Evolutionary conservation across 2,329 filamentous ascomycete species (phyloP).

Genomic region (Tolypocladium pustulatum): DNA sequence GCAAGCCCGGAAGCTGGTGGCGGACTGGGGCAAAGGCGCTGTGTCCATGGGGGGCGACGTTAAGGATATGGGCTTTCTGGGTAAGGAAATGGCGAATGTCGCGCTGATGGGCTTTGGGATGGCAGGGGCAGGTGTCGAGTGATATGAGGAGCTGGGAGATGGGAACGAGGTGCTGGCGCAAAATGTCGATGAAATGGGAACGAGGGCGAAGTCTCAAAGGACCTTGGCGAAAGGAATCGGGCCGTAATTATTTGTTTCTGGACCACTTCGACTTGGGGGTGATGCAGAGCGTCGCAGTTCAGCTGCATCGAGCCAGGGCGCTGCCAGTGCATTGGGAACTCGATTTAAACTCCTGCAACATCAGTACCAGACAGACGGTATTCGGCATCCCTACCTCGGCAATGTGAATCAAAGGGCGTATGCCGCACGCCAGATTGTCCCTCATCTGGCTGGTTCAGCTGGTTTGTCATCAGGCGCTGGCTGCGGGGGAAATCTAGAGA

Average conservation of each 20-base stretch:
- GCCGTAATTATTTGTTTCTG: not conserved
- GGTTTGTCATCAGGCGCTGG: not conserved
- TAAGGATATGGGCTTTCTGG: slow-evolving; percentile 12
- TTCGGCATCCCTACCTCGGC: not conserved
- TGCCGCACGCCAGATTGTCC: not conserved
- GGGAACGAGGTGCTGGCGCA: not conserved
- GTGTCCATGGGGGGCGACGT: slow-evolving; percentile 12
- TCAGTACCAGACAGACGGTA: not conserved
- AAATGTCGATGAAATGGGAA: not conserved
- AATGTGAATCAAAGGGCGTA: not conserved
- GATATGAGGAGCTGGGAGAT: not conserved
- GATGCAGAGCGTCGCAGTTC: no score
- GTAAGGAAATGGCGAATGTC: slow-evolving; percentile 8
- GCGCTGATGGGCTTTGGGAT: slow-evolving; percentile 10
- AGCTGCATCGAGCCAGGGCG: no score
- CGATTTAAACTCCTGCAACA: not conserved
- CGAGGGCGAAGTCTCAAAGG: not conserved
- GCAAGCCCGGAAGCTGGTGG: slow-evolving; percentile 14
- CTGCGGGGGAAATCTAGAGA: not conserved
- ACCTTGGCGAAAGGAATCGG: not conserved
- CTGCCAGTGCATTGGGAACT: no score
- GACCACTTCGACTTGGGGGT: no score
- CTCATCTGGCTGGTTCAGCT: not conserved
- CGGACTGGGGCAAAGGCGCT: slow-evolving; percentile 14
- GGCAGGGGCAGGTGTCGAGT: not conserved